Evolutionary conservation across 306 rosid genomes (phyloP).

Genomic region (Psophocarpus tetragonolobus): DNA sequence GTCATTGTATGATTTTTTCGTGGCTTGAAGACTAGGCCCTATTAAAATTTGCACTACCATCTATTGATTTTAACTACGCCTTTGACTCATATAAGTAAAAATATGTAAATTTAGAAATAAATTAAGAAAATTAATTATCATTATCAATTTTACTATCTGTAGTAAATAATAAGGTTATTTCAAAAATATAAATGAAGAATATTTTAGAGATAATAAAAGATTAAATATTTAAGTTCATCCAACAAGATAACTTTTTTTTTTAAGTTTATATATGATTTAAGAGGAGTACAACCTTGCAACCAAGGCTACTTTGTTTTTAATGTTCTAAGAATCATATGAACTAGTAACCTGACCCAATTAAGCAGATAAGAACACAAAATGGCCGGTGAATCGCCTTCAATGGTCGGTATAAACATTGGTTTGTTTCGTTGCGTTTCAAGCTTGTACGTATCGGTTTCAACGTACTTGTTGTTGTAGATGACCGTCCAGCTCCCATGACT

Average conservation of each 20-base stretch:
- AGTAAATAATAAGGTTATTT: no score
- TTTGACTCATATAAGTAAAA: no score
- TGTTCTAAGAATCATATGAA: not conserved
- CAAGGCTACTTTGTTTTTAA: not conserved
- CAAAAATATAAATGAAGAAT: no score
- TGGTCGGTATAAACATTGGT: constrained; percentile 64
- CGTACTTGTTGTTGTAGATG: constrained; percentile 60
- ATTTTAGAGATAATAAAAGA: no score
- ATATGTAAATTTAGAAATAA: no score
- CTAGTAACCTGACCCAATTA: constrained; percentile 50
- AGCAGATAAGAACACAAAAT: constrained; percentile 56
- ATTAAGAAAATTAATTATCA: no score
- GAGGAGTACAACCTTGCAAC: no score
- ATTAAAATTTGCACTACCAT: not conserved
- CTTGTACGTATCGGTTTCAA: constrained; percentile 59
- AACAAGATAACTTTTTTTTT: no score
- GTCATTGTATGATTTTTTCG: not conserved
- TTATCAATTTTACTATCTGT: no score
- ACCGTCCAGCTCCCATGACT: constrained; percentile 42
- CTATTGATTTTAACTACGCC: not conserved
- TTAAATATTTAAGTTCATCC: no score
- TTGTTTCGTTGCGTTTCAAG: constrained; percentile 57
- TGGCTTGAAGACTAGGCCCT: not conserved
- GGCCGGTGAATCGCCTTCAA: constrained; percentile 55
- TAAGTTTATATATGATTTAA: no score